Evolutionary conservation across 208 protist genomes (phyloP), one percentile per base, ranked within the genome.

Genomic region (Leishmania aethiopica): DNA sequence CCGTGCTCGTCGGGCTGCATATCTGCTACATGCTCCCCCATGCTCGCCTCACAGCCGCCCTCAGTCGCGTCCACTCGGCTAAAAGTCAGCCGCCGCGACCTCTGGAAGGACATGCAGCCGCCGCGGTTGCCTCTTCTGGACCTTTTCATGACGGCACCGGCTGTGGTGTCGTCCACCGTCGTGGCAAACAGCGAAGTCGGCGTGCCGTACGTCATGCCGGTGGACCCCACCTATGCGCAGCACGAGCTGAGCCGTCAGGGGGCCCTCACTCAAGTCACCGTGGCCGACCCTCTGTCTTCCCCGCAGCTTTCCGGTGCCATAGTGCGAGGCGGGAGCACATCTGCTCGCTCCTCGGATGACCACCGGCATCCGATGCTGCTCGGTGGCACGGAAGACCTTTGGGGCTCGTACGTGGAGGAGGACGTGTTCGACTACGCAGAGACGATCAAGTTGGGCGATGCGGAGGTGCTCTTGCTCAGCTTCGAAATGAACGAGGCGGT

Each of bases 111-210:
- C 69, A 60, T 84, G 70, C 66, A 77, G 55, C 81, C 81, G 19
- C 67, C 81, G 67, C 75, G 81, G 35, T 64, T 84, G 11, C 76
- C 81, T 59, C n/a, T 85, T 64, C 77, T 85, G 37, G 82, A 85
- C 51, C 69, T 85, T 55, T 82, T 85, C 72, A 78, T 82, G 82
- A 77, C 82, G 40, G 77, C 72, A 0, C 76, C 82, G n/a, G 64
- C 82, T 76, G 82, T 82, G 40, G 77, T 85, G 49, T 64, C 82
- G 25, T 81, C 77, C 45, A 81, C 77, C 0, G 78, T 78, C 1
- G 60, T 77, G 51, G 81, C 76, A 22, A 45, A 80, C 70, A 80
- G 70, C 81, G 81, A 84, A 35, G 55, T 64, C 10, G 69, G 81
- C 35, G 59, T 78, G 75, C 76, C 81, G 32, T 84, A 77, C 81